A percentile compares a stretch with the other conserved stretches of the same genome.
Conservation (phyloP, 768 basidiomycete genomes). For the Agrocybe praecox region DNA sequence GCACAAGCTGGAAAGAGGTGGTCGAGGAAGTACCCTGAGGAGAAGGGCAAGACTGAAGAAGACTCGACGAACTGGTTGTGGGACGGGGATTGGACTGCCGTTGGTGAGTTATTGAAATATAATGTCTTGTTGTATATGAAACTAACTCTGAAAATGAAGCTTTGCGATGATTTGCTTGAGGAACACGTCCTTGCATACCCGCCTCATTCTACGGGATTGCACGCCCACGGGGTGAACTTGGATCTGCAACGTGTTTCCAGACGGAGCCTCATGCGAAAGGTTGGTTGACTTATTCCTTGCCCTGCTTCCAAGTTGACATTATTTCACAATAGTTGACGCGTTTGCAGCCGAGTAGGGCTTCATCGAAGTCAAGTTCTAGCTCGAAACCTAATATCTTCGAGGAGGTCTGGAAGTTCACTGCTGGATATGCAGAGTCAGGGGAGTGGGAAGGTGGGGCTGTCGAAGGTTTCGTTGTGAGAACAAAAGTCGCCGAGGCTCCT, state of each 20-base stretch:
- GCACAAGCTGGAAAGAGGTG: constrained; percentile 85
- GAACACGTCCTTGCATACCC: constrained; percentile 92
- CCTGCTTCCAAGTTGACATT: background rate
- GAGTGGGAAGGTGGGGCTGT: constrained; percentile 69
- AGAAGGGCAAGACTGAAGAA: constrained; percentile 65
- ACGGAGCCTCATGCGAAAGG: constrained; percentile 60
- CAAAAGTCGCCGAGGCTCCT: constrained; percentile 55
- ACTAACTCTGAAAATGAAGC: constrained; percentile 46
- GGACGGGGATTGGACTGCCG: constrained; percentile 84
- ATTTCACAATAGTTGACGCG: constrained; percentile 53
- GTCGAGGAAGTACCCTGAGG: constrained; percentile 68
- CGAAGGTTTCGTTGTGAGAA: constrained; percentile 81
- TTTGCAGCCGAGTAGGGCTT: constrained; percentile 94
- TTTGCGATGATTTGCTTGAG: constrained; percentile 97
- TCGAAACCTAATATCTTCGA: constrained; percentile 59
- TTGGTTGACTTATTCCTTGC: background rate
- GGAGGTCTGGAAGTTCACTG: constrained; percentile 75
- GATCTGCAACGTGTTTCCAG: constrained; percentile 58
- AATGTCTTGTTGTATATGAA: background rate
- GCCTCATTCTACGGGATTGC: constrained; percentile 82
- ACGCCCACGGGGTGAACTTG: constrained; percentile 90
- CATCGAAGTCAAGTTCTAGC: constrained; percentile 69
- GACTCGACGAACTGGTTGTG: constrained; percentile 77
- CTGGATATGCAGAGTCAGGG: constrained; percentile 64
- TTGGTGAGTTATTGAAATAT: constrained; percentile 73